A percentile compares a stretch with the other conserved stretches of the same genome.
Conservation (phyloP, 805 yeast genomes). For the Scheffersomyces amazonensis region DNA sequence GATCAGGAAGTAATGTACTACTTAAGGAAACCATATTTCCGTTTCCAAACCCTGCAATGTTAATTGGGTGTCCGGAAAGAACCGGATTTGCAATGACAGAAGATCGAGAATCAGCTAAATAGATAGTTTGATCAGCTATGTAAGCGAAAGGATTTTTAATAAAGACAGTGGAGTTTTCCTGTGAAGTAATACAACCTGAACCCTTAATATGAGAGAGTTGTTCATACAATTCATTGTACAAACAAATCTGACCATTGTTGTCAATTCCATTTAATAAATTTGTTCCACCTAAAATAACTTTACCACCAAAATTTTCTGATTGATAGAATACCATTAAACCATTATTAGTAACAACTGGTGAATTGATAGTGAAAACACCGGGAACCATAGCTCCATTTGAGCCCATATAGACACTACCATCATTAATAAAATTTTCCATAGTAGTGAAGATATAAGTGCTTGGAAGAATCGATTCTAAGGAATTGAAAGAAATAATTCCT, state of each 20-base stretch:
- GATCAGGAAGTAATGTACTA: constrained; percentile 4
- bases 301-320: constrained; percentile 8
- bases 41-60: constrained; percentile 23
- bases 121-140: constrained; percentile 14
- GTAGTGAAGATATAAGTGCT: constrained; percentile 17
- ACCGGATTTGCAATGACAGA: constrained; percentile 13
- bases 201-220: constrained; percentile 20
- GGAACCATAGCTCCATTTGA: constrained; percentile 13
- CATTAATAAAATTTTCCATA: constrained; percentile 14
- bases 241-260: constrained; percentile 26
- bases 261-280: constrained; percentile 7
- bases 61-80: constrained; percentile 12
- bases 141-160: constrained; percentile 11
- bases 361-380: constrained; percentile 11
- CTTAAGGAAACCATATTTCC: constrained; percentile 18
- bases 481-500: constrained; percentile 22
- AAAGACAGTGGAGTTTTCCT: constrained; percentile 11
- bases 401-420: constrained; percentile 22
- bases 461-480: constrained; percentile 12
- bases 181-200: constrained; percentile 22
- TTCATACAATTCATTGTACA: constrained; percentile 17
- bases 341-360: constrained; percentile 13
- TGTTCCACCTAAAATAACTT: constrained; percentile 13
- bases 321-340: constrained; percentile 17
- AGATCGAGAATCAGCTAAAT: constrained; percentile 16